These are phyloP conservation scores for Volvox carteri DNA, from an alignment of 163 green algal species.

Conservation along the genomic window DNA sequence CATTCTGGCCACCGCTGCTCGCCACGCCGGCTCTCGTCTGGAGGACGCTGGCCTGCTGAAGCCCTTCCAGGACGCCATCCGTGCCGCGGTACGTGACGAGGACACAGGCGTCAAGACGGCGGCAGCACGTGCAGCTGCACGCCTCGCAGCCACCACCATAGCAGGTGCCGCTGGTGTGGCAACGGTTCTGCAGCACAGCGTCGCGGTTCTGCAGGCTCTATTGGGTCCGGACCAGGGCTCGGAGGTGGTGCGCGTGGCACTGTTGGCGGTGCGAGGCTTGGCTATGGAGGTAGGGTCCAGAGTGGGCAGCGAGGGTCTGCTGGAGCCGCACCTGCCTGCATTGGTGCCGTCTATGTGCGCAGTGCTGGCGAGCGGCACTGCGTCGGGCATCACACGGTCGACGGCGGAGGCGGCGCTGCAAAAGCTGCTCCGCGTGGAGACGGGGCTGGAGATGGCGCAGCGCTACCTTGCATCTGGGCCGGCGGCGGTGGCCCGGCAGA, in stretches of 20 bases:
- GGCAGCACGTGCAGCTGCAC: conserved; percentile 69
- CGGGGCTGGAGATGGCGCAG: conserved; percentile 60
- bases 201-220: conserved; percentile 72
- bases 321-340: conserved; percentile 76
- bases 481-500: conserved; percentile 45
- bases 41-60: conserved; percentile 59
- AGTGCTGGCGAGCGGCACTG: conserved; percentile 73
- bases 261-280: conserved; percentile 77
- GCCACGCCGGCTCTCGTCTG: conserved; percentile 50
- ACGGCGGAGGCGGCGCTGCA: conserved; percentile 56
- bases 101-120: conserved; percentile 74
- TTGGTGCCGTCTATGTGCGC: conserved; percentile 82
- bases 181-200: conserved; percentile 63
- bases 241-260: conserved; percentile 80
- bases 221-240: conserved; percentile 83
- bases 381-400: conserved; percentile 50
- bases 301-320: conserved; percentile 42
- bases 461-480: conserved; percentile 56
- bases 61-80: conserved; percentile 53
- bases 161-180: conserved; percentile 66
- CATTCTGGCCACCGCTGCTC: conserved; percentile 49
- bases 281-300: conserved; percentile 39
- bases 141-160: conserved; percentile 70
- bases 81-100: conserved; percentile 54
- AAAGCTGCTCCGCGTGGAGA: conserved; percentile 58